Evolutionary conservation across 768 basidiomycete species (phyloP).

Genomic region (Russula earlei): DNA sequence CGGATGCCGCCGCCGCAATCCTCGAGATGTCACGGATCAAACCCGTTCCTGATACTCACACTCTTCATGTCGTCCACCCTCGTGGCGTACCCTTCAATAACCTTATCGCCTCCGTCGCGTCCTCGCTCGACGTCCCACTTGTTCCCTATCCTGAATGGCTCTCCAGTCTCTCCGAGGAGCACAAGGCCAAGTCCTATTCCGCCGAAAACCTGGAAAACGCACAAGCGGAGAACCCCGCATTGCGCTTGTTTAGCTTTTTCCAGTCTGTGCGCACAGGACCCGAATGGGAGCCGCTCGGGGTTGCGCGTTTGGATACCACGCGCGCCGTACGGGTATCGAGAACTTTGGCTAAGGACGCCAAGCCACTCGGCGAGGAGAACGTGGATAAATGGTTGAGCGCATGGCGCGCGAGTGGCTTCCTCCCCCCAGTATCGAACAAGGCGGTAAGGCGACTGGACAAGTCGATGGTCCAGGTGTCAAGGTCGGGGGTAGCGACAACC

Average conservation of each 20-base stretch:
- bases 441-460: not conserved
- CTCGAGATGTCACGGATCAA: constrained; percentile 22
- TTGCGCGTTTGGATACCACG: constrained; percentile 19
- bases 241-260: constrained; percentile 17
- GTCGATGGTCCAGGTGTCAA: no score
- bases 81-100: constrained; percentile 20
- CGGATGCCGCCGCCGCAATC: constrained; percentile 22
- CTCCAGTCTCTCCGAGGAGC: constrained; percentile 13
- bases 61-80: constrained; percentile 22
- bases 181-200: constrained; percentile 6
- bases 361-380: constrained; percentile 14
- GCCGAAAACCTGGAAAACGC: constrained; percentile 10
- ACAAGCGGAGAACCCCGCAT: constrained; percentile 15
- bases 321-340: constrained; percentile 16
- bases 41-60: constrained; percentile 3
- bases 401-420: constrained; percentile 17
- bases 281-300: constrained; percentile 22
- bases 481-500: not conserved
- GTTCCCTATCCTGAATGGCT: constrained; percentile 24
- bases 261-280: constrained; percentile 13
- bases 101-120: constrained; percentile 18
- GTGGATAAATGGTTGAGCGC: constrained; percentile 12
- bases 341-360: constrained; percentile 6
- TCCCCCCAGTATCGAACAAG: constrained; percentile 3
- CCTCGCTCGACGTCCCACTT: constrained; percentile 19